A percentile compares a stretch with the other conserved stretches of the same genome.
Evolutionary conservation across 2,329 filamentous ascomycete genomes (phyloP).

Genomic region (Nemania sp.): DNA sequence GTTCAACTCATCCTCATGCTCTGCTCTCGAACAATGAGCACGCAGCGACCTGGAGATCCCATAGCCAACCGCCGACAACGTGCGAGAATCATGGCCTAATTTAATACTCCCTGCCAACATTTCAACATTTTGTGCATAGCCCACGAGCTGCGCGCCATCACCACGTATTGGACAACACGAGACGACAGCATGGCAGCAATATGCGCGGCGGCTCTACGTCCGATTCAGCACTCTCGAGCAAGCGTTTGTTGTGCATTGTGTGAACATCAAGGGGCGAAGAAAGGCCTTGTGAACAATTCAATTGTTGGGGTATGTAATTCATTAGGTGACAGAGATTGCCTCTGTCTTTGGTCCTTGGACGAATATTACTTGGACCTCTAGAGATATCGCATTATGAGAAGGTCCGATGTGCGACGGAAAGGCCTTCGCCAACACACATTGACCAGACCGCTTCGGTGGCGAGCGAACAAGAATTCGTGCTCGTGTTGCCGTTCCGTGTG

Average conservation of each 20-base stretch:
- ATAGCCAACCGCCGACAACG: conserved; percentile 6
- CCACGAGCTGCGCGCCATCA: conserved; percentile 1
- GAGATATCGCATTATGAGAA: neutral
- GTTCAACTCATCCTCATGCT: neutral
- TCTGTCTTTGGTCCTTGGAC: neutral
- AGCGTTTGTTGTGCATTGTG: too few relatives aligned
- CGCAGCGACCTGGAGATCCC: conserved; percentile 1
- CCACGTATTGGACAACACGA: conserved; percentile 4
- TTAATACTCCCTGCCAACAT: neutral
- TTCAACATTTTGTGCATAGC: too few relatives aligned
- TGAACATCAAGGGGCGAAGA: neutral
- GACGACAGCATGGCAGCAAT: conserved; percentile 3
- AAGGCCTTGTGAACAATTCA: too few relatives aligned
- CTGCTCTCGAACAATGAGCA: conserved; percentile 4
- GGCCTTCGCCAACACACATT: neutral
- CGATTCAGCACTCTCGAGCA: too few relatives aligned
- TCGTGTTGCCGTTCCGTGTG: neutral
- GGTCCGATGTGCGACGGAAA: neutral
- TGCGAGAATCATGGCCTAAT: neutral
- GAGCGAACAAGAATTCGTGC: neutral
- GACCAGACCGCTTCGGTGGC: neutral
- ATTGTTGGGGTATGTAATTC: neutral
- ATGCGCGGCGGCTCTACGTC: too few relatives aligned
- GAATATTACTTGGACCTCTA: neutral
- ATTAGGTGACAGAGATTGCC: neutral